Conservation (phyloP, 768 basidiomycete species). For the Tulasnella sp. region DNA sequence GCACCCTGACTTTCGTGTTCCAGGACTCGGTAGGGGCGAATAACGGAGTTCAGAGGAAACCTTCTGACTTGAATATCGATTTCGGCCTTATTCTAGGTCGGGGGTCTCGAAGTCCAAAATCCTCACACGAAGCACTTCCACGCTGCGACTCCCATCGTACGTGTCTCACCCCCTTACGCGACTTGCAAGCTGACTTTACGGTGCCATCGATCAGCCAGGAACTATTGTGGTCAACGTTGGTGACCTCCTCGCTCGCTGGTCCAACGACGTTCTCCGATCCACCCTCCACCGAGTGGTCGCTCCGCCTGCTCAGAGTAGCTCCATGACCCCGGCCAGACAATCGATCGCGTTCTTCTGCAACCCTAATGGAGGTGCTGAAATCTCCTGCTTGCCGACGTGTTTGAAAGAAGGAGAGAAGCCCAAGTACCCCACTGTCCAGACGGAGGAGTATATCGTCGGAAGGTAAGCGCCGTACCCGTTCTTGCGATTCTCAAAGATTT, state of each 20-base stretch:
- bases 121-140: conserved; percentile 62
- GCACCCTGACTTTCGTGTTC: conserved; percentile 70
- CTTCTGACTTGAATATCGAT: neutral
- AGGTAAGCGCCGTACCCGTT: conserved; percentile 2
- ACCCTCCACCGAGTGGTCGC: conserved; percentile 78
- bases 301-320: conserved; percentile 42
- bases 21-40: conserved; percentile 49
- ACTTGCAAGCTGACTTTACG: neutral
- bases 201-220: conserved; percentile 40
- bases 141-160: conserved; percentile 64
- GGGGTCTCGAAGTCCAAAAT: conserved; percentile 73
- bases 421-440: conserved; percentile 60
- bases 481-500: neutral
- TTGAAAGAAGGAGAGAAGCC: conserved; percentile 29
- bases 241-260: conserved; percentile 73
- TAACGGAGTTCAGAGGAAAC: neutral
- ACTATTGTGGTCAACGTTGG: conserved; percentile 78
- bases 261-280: conserved; percentile 58
- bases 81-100: conserved; percentile 31
- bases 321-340: conserved; percentile 57
- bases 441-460: conserved; percentile 67
- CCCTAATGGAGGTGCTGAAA: conserved; percentile 55
- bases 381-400: conserved; percentile 62
- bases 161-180: conserved; percentile 18
- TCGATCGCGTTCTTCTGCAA: conserved; percentile 85